A percentile compares a stretch with the other conserved stretches of the same genome.
These are phyloP conservation scores for Rubia yunnanensis DNA, from an alignment of 257 asterid genomes.

Conservation along the genomic window DNA sequence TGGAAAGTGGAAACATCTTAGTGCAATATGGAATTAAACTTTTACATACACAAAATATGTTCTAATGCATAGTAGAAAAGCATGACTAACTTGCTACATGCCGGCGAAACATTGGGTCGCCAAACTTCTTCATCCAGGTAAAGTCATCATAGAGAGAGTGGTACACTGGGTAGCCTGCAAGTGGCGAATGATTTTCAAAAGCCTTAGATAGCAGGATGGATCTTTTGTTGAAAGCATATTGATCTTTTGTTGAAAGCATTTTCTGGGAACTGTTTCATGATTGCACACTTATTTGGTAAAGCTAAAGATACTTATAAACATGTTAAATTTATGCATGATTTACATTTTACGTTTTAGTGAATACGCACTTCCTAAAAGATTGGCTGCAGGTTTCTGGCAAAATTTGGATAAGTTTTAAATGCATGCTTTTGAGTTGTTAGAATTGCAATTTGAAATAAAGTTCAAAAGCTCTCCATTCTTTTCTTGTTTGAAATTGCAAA, in stretches of 20 bases:
- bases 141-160: slow-evolving; percentile 86
- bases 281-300: background rate
- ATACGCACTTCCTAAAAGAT: too few species aligned
- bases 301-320: background rate
- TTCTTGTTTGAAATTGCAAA: background rate
- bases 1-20: background rate
- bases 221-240: background rate
- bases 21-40: background rate
- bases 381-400: background rate
- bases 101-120: slow-evolving; percentile 77
- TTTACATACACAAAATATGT: background rate
- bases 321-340: background rate
- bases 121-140: slow-evolving; percentile 79
- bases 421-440: background rate
- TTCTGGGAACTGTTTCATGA: background rate
- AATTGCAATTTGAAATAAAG: background rate
- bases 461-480: background rate
- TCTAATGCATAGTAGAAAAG: background rate
- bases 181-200: slow-evolving; percentile 1
- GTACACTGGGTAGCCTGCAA: slow-evolving; percentile 74
- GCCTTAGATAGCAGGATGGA: background rate
- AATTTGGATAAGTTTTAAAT: background rate
- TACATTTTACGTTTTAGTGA: background rate
- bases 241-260: background rate
- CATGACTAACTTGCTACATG: slow-evolving; percentile 59